A percentile compares a stretch with the other conserved stretches of the same genome.
These are phyloP conservation scores for Septoria petroselini DNA, from an alignment of 2,329 filamentous ascomycete genomes.

Conservation along the genomic window DNA sequence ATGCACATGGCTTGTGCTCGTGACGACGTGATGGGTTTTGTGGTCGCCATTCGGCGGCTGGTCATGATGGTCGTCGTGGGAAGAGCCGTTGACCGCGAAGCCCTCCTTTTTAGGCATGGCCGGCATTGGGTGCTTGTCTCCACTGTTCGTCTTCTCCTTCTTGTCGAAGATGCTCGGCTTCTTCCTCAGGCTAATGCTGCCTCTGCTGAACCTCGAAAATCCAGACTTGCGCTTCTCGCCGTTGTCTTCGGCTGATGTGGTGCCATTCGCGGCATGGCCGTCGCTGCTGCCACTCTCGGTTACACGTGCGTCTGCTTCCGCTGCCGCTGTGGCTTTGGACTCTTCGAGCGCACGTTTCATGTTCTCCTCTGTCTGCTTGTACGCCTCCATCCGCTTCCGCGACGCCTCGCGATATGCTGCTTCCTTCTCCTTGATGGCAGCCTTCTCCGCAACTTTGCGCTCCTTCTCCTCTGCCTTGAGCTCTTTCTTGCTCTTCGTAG, in stretches of 20 bases:
- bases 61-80: neutral
- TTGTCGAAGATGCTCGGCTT: constrained; percentile 10
- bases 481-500: constrained; percentile 68
- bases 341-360: constrained; percentile 62
- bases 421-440: constrained; percentile 51
- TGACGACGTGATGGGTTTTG: constrained; percentile 6
- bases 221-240: constrained; percentile 28
- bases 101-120: neutral
- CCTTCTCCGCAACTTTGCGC: constrained; percentile 57
- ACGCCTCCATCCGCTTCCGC: constrained; percentile 52
- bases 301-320: constrained; percentile 45
- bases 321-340: constrained; percentile 61
- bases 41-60: constrained; percentile 3
- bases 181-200: constrained; percentile 10
- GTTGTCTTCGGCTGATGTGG: constrained; percentile 34
- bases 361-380: constrained; percentile 60
- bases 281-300: constrained; percentile 26
- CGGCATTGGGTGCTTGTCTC: neutral
- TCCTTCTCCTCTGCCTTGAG: constrained; percentile 57
- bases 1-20: neutral
- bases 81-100: neutral
- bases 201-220: constrained; percentile 10
- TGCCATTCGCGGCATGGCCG: constrained; percentile 4
- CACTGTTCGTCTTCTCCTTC: constrained; percentile 9
- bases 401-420: constrained; percentile 36